These are phyloP conservation scores for Pichia cephalocereana DNA, from an alignment of 805 yeast genomes.

Conservation along the genomic window DNA sequence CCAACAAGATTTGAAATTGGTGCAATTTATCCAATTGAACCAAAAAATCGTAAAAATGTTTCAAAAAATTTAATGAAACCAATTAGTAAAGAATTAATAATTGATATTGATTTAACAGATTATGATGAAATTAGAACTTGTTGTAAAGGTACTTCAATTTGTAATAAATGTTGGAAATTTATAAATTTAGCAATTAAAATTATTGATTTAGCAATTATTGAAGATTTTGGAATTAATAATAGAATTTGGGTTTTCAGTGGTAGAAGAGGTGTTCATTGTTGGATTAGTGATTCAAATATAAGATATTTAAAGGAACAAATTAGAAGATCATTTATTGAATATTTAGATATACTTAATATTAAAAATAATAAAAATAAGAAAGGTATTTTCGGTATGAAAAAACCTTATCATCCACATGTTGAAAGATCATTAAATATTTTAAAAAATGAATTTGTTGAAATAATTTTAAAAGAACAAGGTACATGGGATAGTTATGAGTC, in stretches of 20 bases:
- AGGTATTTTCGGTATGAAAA: slow-evolving; percentile 44
- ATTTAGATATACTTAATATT: slow-evolving; percentile 60
- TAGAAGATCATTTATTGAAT: slow-evolving; percentile 74
- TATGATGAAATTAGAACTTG: slow-evolving; percentile 92
- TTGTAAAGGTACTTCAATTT: slow-evolving; percentile 77
- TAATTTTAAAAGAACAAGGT: slow-evolving; percentile 73
- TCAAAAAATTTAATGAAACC: slow-evolving; percentile 77
- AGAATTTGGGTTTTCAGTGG: slow-evolving; percentile 95
- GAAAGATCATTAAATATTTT: slow-evolving; percentile 65
- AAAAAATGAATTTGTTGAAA: slow-evolving; percentile 50
- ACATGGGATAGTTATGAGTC: slow-evolving; percentile 64
- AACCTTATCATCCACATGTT: slow-evolving; percentile 87
- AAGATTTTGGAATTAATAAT: slow-evolving; percentile 84
- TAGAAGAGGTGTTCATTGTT: slow-evolving; percentile 98
- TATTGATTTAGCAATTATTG: slow-evolving; percentile 59
- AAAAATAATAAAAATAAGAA: slow-evolving; percentile 36
- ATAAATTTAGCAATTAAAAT: slow-evolving; percentile 81
- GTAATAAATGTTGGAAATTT: slow-evolving; percentile 89
- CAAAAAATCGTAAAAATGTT: slow-evolving; percentile 71
- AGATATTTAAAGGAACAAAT: slow-evolving; percentile 60
- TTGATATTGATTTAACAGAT: slow-evolving; percentile 97
- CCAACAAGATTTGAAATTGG: slow-evolving; percentile 95
- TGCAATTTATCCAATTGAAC: slow-evolving; percentile 80
- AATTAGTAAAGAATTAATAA: slow-evolving; percentile 75
- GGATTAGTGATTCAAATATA: slow-evolving; percentile 88